Evolutionary conservation across 495 filamentous ascomycete species (phyloP), one percentile per base, ranked within the genome.

Genomic region (Xylaria sp.): DNA sequence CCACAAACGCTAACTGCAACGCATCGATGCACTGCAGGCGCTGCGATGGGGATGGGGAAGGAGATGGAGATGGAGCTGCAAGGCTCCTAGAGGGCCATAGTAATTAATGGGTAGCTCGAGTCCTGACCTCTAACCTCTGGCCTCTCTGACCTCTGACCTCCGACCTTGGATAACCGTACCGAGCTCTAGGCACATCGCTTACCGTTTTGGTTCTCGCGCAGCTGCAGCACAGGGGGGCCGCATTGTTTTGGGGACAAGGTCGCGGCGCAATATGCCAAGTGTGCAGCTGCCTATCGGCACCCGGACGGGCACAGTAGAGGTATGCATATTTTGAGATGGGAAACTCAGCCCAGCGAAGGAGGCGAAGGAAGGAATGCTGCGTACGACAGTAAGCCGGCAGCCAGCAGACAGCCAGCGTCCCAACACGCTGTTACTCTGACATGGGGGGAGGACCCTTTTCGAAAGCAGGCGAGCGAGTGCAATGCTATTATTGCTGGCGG

Each of bases 1-100:
- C 52, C 65, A n/a, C 65, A 68, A 68, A 68, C 24, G 24, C 52
- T 41, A 57, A 57, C 19, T 44, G 21, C 65, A n/a, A 37, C 65
- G 37, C 31, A 50, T 55, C 26, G 33, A 21, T 53, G 40, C 33
- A 53, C 29, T 50, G 35, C 62, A 65, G 31, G 62, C 44, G 40
- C 43, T 55, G 52, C 14, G 52, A 55, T 55, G 52, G 61, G 19
- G 29, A 55, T 31, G 37, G 52, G 15, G 52, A 55, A 31, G 52
- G 61, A 31, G 29, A 55, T 31, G 37, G 52, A 29, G 52, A 55
- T 55, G 52, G 61, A 31, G 29, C 41, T 31, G 37, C 59, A 62
- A 62, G 59, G 59, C 37, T 17, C 59, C 59, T 15, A 29, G 59
- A 62, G 41, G 24, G 61, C 21, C 5, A 64, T 48, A 33, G 15